These are phyloP conservation scores for Haberlea rhodopensis DNA, from an alignment of 257 asterid genomes.

Conservation along the genomic window DNA sequence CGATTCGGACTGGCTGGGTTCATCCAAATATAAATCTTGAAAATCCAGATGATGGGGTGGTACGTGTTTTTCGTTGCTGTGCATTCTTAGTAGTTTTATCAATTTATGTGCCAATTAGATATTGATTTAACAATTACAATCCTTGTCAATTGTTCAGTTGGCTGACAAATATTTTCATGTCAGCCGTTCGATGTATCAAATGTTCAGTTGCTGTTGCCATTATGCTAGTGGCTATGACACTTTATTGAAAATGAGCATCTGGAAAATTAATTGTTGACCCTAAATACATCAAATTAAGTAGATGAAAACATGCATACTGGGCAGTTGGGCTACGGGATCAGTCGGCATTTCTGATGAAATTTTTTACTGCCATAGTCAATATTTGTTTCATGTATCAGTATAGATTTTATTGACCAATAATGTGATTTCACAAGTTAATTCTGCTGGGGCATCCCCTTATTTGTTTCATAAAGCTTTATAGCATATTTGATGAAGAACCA, in stretches of 20 bases:
- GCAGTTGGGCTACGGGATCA: neutral
- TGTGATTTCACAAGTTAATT: conserved; percentile 3
- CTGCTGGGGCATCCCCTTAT: conserved; percentile 8
- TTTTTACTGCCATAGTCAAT: conserved; percentile 15
- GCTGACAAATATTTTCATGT: neutral
- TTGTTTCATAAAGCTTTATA: conserved; percentile 9
- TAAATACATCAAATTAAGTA: neutral
- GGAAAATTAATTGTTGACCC: conserved; percentile 2
- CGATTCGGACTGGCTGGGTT: conserved; percentile 47
- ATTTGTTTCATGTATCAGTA: conserved; percentile 5
- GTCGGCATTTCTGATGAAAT: neutral
- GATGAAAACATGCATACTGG: conserved; percentile 11
- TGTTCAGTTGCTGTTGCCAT: conserved; percentile 13
- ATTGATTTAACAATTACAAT: neutral
- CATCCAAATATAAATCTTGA: conserved; percentile 66
- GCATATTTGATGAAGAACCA: conserved; percentile 16
- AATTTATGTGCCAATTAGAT: neutral
- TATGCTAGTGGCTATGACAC: conserved; percentile 7
- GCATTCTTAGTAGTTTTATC: conserved; percentile 11
- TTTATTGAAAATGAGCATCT: conserved; percentile 11
- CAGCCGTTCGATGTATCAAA: neutral
- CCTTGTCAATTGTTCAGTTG: neutral
- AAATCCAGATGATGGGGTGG: conserved; percentile 89
- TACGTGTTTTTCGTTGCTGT: conserved; percentile 34
- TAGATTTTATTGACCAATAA: conserved; percentile 1